Evolutionary conservation across 495 filamentous ascomycete genomes (phyloP), one percentile per base, ranked within the genome.

Genomic region (Annulohypoxylon stygium): DNA sequence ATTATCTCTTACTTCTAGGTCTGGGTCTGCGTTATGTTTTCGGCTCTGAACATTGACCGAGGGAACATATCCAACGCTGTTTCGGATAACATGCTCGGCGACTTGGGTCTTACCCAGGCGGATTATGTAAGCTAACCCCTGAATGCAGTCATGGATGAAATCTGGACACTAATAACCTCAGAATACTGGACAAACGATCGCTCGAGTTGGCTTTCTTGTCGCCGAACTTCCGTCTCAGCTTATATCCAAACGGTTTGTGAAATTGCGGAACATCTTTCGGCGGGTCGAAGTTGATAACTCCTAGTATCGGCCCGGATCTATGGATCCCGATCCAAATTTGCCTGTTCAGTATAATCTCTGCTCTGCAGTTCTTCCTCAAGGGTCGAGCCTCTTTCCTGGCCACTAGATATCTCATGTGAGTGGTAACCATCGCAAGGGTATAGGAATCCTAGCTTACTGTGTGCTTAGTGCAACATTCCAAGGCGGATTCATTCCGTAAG

Each of bases 251-350:
- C 90, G 87, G 80, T 67, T 6, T 41, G 73, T 66, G 23, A 4
- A 5, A 41, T 34, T 43, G 4, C 37, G 4, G 9, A 8, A 18
- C 18, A 18, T 5, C 18, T 8, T 9, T 43, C 48, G 20, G 48
- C 18, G 48, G 18, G 14, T 7, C 14, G 18, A 9, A 20, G 23
- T 61, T 75, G 41, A 75, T 12, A 0, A 16, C 16, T 58, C 14
- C 12, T 12, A 75, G 73, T 73, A 68, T 75, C 41, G 93, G 93
- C 0, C 92, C 93, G 0, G 93, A 96, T 74, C 85, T 88, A 16
- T 96, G 93, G 93, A 95, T 97, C 66, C 93, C 93, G 0, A 81
- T 91, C 41, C 92, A 95, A 75, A 95, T 95, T 89, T 83, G 92
- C 8, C 83, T 85, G 2, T 96, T 93, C 92, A 92, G 89, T 79